Evolutionary conservation across 2,329 filamentous ascomycete species (phyloP).

Genomic region (Endothia cerciana): DNA sequence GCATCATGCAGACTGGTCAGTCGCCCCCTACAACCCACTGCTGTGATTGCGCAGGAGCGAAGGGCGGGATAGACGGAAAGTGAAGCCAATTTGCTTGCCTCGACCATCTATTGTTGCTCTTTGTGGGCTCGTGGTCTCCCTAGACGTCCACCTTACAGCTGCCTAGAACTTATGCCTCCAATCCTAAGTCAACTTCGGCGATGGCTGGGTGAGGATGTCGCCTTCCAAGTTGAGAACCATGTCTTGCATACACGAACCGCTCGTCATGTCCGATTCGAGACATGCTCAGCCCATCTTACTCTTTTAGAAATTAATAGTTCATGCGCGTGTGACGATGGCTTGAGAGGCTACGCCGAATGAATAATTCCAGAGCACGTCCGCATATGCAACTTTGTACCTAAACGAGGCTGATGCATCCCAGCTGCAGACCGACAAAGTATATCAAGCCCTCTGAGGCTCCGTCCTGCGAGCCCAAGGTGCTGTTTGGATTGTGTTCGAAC

Average conservation of each 20-base stretch:
- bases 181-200: not conserved
- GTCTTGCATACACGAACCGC: not conserved
- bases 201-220: not conserved
- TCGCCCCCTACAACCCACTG: not conserved
- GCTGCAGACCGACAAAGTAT: not conserved
- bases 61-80: not conserved
- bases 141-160: not conserved
- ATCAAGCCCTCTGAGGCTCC: not conserved
- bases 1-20: not conserved
- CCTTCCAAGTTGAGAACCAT: not conserved
- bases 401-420: slow-evolving; percentile 1
- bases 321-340: slow-evolving; percentile 10
- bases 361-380: not conserved
- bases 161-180: not conserved
- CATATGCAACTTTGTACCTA: not conserved
- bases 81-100: not conserved
- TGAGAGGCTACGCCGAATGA: not conserved
- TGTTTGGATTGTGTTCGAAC: not conserved
- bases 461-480: not conserved
- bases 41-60: not conserved
- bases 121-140: not conserved
- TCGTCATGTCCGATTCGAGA: slow-evolving; percentile 4
- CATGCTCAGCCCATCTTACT: not conserved
- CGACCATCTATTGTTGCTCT: not conserved
- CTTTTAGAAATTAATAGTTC: not conserved